Evolutionary conservation across 176 grass and related monocot genomes (phyloP).

Genomic region (Oryza meyeriana): DNA sequence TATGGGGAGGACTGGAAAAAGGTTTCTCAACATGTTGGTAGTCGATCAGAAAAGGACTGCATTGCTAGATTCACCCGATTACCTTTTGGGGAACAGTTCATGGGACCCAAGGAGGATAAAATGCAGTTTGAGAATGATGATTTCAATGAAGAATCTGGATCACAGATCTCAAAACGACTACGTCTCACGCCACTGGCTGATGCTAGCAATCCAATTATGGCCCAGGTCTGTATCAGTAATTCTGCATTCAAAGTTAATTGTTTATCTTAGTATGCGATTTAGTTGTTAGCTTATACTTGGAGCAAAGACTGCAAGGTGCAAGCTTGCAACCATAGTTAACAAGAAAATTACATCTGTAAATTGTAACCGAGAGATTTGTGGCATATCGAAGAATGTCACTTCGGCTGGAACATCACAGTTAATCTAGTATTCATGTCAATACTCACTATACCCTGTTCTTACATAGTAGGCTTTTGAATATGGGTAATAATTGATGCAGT

Average conservation of each 20-base stretch:
- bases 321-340: background rate
- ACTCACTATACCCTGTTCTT: background rate
- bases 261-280: slow-evolving; percentile 2
- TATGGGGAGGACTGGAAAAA: slow-evolving; percentile 96
- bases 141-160: slow-evolving; percentile 34
- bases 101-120: slow-evolving; percentile 54
- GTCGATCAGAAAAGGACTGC: slow-evolving; percentile 84
- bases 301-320: slow-evolving; percentile 1
- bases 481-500: background rate
- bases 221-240: slow-evolving; percentile 56
- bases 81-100: slow-evolving; percentile 94
- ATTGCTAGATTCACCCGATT: slow-evolving; percentile 82
- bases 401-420: background rate
- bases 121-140: slow-evolving; percentile 38
- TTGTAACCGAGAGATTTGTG: background rate
- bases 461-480: background rate
- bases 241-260: background rate
- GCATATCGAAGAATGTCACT: background rate
- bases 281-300: background rate
- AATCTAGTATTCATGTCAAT: background rate
- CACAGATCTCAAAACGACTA: slow-evolving; percentile 48
- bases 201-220: slow-evolving; percentile 96
- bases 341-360: background rate
- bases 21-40: slow-evolving; percentile 84
- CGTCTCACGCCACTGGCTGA: slow-evolving; percentile 77